Conservation (phyloP, 805 yeast species). For the Zygosaccharomyces bailii region DNA sequence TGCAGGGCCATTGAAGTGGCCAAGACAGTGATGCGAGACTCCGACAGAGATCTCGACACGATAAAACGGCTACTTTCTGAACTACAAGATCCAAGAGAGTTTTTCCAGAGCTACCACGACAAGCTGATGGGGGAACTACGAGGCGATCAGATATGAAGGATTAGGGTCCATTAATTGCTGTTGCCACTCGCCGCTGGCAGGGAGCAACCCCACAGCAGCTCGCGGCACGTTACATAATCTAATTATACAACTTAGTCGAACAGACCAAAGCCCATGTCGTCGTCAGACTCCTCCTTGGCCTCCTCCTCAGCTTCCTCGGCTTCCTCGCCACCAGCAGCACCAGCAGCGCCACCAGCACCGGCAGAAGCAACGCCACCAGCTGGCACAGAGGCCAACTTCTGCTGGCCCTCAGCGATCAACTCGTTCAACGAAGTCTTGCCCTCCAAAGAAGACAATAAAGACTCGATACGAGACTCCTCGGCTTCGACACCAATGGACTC, state of each 20-base stretch:
- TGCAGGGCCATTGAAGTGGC: slow-evolving; percentile 22
- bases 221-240: not conserved
- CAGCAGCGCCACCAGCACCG: slow-evolving; percentile 53
- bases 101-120: slow-evolving; percentile 15
- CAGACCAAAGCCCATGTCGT: slow-evolving; percentile 80
- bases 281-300: slow-evolving; percentile 48
- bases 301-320: slow-evolving; percentile 57
- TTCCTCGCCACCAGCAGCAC: slow-evolving; percentile 51
- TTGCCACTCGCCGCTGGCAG: too few relatives aligned
- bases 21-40: slow-evolving; percentile 7
- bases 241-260: slow-evolving; percentile 46
- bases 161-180: slow-evolving; percentile 7
- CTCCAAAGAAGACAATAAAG: slow-evolving; percentile 69
- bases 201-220: too few relatives aligned
- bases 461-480: slow-evolving; percentile 69
- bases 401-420: slow-evolving; percentile 75
- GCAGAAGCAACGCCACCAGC: slow-evolving; percentile 76
- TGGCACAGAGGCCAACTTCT: slow-evolving; percentile 79
- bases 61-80: slow-evolving; percentile 12
- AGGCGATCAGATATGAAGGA: not conserved
- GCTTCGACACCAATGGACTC: slow-evolving; percentile 77
- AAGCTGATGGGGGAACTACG: slow-evolving; percentile 17
- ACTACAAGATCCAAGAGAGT: slow-evolving; percentile 12
- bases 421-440: slow-evolving; percentile 68
- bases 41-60: slow-evolving; percentile 9